Conservation (phyloP, 768 basidiomycete species). For the Kwoniella europaea region DNA sequence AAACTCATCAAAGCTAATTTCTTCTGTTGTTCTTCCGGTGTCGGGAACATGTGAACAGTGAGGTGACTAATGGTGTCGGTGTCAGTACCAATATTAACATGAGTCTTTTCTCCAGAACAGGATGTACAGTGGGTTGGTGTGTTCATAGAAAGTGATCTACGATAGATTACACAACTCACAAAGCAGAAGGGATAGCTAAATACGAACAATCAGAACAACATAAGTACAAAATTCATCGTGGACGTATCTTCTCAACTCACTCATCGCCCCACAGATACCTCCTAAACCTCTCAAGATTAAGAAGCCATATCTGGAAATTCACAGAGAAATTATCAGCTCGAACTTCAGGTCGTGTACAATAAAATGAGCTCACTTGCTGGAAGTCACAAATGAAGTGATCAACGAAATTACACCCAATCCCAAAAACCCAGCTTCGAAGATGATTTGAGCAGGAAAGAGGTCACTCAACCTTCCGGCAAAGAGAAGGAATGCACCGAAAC, state of each 20-base stretch:
- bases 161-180: background rate
- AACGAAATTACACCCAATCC: slow-evolving; percentile 62
- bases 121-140: too few relatives aligned
- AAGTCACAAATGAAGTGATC: slow-evolving; percentile 61
- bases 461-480: slow-evolving; percentile 52
- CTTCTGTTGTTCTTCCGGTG: slow-evolving; percentile 61
- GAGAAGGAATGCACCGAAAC: slow-evolving; percentile 46
- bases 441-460: slow-evolving; percentile 55
- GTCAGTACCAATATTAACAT: background rate
- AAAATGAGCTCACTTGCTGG: slow-evolving; percentile 48
- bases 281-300: slow-evolving; percentile 64
- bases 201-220: too few relatives aligned
- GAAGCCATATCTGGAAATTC: slow-evolving; percentile 57
- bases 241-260: slow-evolving; percentile 17
- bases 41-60: slow-evolving; percentile 64
- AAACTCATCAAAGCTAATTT: slow-evolving; percentile 64
- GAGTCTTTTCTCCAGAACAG: too few relatives aligned
- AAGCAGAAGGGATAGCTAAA: slow-evolving; percentile 39
- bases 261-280: slow-evolving; percentile 64
- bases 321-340: too few relatives aligned
- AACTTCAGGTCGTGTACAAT: too few relatives aligned
- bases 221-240: too few relatives aligned
- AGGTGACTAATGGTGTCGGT: slow-evolving; percentile 47
- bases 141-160: too few relatives aligned
- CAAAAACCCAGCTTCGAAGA: slow-evolving; percentile 61